A percentile compares a stretch with the other conserved stretches of the same genome.
These are phyloP conservation scores for Sechiopsis laciniata DNA, from an alignment of 306 rosid genomes.

Conservation along the genomic window DNA sequence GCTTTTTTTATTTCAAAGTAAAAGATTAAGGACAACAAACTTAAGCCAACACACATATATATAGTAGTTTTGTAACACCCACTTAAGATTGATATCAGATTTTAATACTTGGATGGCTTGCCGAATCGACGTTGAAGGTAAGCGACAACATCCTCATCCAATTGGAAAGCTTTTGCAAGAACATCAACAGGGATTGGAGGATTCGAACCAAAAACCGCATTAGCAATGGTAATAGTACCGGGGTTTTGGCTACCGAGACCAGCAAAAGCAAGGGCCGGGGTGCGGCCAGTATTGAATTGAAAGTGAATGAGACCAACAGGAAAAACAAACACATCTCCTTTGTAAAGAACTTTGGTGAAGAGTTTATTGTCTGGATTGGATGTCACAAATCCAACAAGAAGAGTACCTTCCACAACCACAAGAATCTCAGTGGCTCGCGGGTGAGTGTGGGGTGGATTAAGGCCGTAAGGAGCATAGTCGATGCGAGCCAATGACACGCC, in stretches of 20 bases:
- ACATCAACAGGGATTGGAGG: slow-evolving; percentile 11
- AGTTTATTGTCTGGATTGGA: slow-evolving; percentile 18
- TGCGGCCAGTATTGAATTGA: slow-evolving; percentile 2
- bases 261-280: slow-evolving; percentile 19
- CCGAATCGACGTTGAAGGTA: slow-evolving; percentile 17
- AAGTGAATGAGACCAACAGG: slow-evolving; percentile 26
- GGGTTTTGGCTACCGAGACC: slow-evolving; percentile 25
- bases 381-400: slow-evolving; percentile 15
- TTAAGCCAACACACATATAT: too few species aligned
- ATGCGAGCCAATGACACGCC: slow-evolving; percentile 23
- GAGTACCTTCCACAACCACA: slow-evolving; percentile 16
- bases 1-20: too few species aligned
- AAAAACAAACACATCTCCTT: slow-evolving; percentile 24
- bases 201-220: slow-evolving; percentile 15
- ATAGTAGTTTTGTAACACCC: too few species aligned
- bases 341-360: slow-evolving; percentile 3
- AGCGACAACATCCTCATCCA: slow-evolving; percentile 6
- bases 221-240: slow-evolving; percentile 5
- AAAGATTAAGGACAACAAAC: too few species aligned
- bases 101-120: too few species aligned
- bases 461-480: slow-evolving; percentile 20
- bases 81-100: too few species aligned
- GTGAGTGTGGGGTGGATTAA: slow-evolving; percentile 19
- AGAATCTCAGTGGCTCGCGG: slow-evolving; percentile 22
- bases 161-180: slow-evolving; percentile 21